phyloP scores from a whole-genome alignment of 2,329 filamentous ascomycete genomes.

The Coniochaeta sp. region DNA sequence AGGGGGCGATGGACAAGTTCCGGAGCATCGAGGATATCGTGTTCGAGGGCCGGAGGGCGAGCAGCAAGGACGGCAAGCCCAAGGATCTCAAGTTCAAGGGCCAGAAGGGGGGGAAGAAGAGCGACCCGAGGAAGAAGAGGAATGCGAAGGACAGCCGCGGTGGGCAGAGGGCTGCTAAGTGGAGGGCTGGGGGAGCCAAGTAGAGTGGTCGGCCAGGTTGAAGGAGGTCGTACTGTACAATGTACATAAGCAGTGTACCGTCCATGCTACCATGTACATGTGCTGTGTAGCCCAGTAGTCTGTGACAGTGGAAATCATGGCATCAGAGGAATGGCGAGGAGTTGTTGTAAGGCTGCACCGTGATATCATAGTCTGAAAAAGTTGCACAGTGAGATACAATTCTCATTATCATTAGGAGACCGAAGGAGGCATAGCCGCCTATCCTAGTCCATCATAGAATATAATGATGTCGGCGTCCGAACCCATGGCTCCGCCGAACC shows the following conservation, averaged over 20 bases:
- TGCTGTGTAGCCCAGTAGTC: no score
- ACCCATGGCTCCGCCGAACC: background rate
- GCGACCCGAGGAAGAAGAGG: slow-evolving; percentile 22
- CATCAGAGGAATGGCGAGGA: no score
- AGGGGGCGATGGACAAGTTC: slow-evolving; percentile 17
- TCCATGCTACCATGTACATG: background rate
- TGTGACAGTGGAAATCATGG: no score
- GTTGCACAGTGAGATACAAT: background rate
- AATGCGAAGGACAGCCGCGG: slow-evolving; percentile 22
- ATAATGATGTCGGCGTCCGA: background rate
- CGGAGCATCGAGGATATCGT: slow-evolving; percentile 63
- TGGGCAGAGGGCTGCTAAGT: slow-evolving; percentile 11
- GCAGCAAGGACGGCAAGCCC: slow-evolving; percentile 55
- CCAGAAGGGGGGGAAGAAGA: slow-evolving; percentile 33
- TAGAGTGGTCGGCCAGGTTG: background rate
- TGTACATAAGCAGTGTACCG: background rate
- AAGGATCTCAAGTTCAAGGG: slow-evolving; percentile 53
- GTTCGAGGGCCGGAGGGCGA: slow-evolving; percentile 77
- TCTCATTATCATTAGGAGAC: background rate
- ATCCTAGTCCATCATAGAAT: background rate
- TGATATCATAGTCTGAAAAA: background rate
- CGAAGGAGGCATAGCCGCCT: background rate
- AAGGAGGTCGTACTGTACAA: no score
- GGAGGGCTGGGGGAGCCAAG: slow-evolving; percentile 7
- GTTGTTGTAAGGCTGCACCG: no score